Conservation (phyloP, 2,329 filamentous ascomycete genomes). For the Diplodia sapinea region DNA sequence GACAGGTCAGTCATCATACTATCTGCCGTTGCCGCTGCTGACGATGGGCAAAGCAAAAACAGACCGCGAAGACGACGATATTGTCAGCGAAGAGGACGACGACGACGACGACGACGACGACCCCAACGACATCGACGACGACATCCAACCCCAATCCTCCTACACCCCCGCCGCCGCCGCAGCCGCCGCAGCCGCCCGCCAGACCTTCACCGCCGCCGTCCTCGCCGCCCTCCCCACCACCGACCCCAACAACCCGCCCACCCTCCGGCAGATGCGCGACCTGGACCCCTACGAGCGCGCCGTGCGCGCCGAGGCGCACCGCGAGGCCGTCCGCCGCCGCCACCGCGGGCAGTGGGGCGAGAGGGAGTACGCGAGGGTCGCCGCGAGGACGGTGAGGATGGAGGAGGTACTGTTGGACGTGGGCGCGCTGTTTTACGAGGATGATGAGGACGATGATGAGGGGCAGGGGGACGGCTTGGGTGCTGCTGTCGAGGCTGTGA, state of each 20-base stretch:
- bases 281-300: background rate
- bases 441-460: too few relatives aligned
- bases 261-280: background rate
- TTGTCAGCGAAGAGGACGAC: background rate
- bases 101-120: too few relatives aligned
- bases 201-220: background rate
- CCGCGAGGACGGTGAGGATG: background rate
- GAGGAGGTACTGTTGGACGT: background rate
- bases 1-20: too few relatives aligned
- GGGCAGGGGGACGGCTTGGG: too few relatives aligned
- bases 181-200: background rate
- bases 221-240: background rate
- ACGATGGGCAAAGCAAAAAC: too few relatives aligned
- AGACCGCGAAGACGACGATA: too few relatives aligned
- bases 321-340: background rate
- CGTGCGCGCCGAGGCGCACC: background rate
- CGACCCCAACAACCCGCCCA: background rate
- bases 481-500: background rate
- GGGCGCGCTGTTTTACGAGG: too few relatives aligned
- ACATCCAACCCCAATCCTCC: background rate
- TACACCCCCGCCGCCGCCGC: background rate
- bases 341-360: background rate
- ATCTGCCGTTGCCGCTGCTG: too few relatives aligned
- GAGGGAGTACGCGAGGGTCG: background rate
- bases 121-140: background rate